Evolutionary conservation across 257 asterid genomes (phyloP), one percentile per base, ranked within the genome.

Genomic region (Lycium ferocissimum): DNA sequence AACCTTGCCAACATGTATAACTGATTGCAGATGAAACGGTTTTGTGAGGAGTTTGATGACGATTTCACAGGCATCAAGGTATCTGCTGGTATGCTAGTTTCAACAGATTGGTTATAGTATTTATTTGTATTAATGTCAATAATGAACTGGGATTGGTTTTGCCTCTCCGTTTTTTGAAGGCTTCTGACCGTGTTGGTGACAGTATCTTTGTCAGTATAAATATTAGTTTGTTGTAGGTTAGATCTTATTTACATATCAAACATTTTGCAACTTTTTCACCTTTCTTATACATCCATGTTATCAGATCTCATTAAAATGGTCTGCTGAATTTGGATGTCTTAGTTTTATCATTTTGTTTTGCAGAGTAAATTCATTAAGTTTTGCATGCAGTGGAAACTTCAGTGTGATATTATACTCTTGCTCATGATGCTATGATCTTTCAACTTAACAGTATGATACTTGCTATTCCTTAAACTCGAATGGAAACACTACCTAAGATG

Each of bases 41-140:
- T 96, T 40, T 92, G 96, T 58, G 87, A 92, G 88, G 98, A 96
- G 81, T 90, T 93, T 66, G 92, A 92, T 86, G 92, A 90, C 53
- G 96, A 94, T 85, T 87, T 91, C 84, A 61, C 87, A 56, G 95
- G 93, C 88, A 87, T 89, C 98, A 92, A 93, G 94, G 95, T 91
- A 92, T 90, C 97, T 90, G 80, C 90, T 92, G 98, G 99, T 96
- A 96, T 91, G 98, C 98, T 85, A 85, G 85, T 87, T 84, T 81
- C 79, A 26, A 54, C 86, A 53, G 45, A 53, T 53, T 78, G 26
- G 9, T 26, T 78, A 13, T 51, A 22, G 82, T 78, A 53, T 33
- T 53, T 78, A 26, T 51, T 2, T 53, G 13, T 84, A 56, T 83
- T 85, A 10, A 79, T 73, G 84, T 88, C 59, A 57, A 66, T 18